These are phyloP conservation scores for Pholiota microspora DNA, from an alignment of 768 basidiomycete species.

Conservation along the genomic window DNA sequence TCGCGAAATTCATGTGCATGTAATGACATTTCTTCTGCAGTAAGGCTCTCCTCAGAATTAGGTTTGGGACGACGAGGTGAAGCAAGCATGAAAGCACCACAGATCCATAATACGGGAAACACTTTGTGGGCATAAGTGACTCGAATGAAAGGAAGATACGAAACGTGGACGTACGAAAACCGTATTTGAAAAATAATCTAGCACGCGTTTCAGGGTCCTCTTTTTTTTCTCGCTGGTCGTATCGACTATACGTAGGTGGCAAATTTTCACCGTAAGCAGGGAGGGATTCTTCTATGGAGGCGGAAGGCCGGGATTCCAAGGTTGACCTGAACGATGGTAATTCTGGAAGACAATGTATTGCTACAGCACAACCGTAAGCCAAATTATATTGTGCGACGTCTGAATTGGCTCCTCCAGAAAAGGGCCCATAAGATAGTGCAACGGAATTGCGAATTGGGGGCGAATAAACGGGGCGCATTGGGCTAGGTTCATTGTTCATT, in stretches of 20 bases:
- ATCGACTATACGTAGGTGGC: constrained; percentile 15
- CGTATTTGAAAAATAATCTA: constrained; percentile 16
- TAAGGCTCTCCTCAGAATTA: constrained; percentile 17
- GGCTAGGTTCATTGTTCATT: too few relatives aligned
- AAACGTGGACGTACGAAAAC: constrained; percentile 20
- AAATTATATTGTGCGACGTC: constrained; percentile 12
- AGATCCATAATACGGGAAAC: constrained; percentile 19
- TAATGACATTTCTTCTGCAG: constrained; percentile 9
- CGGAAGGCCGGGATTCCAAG: constrained; percentile 6
- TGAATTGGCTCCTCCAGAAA: neutral
- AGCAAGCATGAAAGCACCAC: constrained; percentile 14
- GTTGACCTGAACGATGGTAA: constrained; percentile 9
- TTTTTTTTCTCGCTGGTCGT: neutral
- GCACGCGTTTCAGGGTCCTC: constrained; percentile 17
- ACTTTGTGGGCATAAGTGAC: constrained; percentile 10
- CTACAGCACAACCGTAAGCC: constrained; percentile 12
- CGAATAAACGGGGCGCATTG: too few relatives aligned
- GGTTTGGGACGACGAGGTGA: constrained; percentile 1
- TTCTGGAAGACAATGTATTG: constrained; percentile 11
- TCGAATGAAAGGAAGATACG: too few relatives aligned
- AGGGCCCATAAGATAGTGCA: neutral
- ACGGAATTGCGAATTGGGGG: neutral
- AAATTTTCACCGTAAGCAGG: constrained; percentile 17
- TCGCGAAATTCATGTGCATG: too few relatives aligned
- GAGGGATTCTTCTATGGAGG: constrained; percentile 14